Base-by-base conservation (phyloP, 208 protist genomes). In the Balamuthia mandrillaris region DNA sequence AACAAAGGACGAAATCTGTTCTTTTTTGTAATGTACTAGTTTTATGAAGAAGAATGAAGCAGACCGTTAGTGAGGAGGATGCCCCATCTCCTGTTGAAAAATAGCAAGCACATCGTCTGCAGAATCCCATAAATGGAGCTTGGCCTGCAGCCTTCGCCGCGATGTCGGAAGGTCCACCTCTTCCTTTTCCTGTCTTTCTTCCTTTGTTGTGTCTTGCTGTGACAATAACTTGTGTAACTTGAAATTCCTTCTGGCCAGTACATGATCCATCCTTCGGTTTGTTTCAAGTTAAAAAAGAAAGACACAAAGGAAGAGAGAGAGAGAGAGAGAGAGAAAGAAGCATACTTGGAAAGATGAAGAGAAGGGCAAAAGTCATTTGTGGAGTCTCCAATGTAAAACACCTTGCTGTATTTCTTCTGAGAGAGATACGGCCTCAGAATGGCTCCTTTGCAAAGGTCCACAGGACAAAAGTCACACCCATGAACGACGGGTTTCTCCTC, bases 311-410 rank as follows among this genome's bases (percentile, higher is more conserved):
- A 70, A 70, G 31, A 7, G 61, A 16, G 31, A 24, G 18, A 70
- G 5, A 70, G 12, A 70, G 5, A 7, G 5, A 6, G n/a, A 4
- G 31, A n/a, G n/a, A n/a, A n/a, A n/a, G n/a, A n/a, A n/a, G 24
- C 31, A 45, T 54, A 77, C 66, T 77, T 77, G 44, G 66, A 77
- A 31, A 77, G 66, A 0, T 56, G 29, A 24, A 45, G 44, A 54
- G 66, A 51, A 29, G 66, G 66, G 24, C 66, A 77, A 37, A 77
- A 77, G 42, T 77, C 66, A 45, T 77, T 77, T 10, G 49, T 45
- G 24, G 66, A 77, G 66, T 77, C 66, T 16, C 66, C 66, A 31
- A 77, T 77, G 66, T 77, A 77, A 33, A 77, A 77, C 66, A 77
- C 66, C 2, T 45, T 18, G 27, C 39, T 45, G 27, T 77, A 77